phyloP scores from a whole-genome alignment of 768 basidiomycete genomes.

The Boletus pseudo-olivaceus region DNA sequence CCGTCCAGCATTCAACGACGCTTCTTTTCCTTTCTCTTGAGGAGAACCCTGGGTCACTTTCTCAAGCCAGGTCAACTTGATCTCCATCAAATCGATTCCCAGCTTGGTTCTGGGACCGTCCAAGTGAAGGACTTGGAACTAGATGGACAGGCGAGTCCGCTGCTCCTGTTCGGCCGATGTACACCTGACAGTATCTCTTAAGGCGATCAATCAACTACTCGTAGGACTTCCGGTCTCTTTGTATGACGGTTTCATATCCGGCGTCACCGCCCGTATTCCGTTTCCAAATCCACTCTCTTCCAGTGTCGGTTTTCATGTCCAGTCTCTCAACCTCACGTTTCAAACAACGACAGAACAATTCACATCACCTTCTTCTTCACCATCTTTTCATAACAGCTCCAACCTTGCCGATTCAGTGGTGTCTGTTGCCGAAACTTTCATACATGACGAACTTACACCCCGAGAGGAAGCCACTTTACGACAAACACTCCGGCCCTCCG shows the following conservation, averaged over 20 bases:
- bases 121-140: slow-evolving; percentile 83
- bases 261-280: slow-evolving; percentile 75
- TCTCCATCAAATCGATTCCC: slow-evolving; percentile 81
- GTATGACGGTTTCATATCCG: slow-evolving; percentile 67
- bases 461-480: slow-evolving; percentile 69
- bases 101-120: slow-evolving; percentile 87
- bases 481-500: slow-evolving; percentile 59
- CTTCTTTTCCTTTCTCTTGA: slow-evolving; percentile 87
- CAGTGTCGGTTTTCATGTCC: slow-evolving; percentile 64
- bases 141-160: slow-evolving; percentile 59
- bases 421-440: slow-evolving; percentile 81
- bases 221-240: slow-evolving; percentile 63
- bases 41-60: slow-evolving; percentile 78
- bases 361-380: slow-evolving; percentile 7
- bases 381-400: slow-evolving; percentile 18
- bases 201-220: slow-evolving; percentile 81
- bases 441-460: slow-evolving; percentile 75
- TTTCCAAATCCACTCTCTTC: slow-evolving; percentile 83
- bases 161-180: slow-evolving; percentile 3
- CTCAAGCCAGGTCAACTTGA: slow-evolving; percentile 89
- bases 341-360: slow-evolving; percentile 36
- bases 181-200: slow-evolving; percentile 13
- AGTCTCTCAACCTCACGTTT: slow-evolving; percentile 67
- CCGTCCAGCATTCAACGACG: slow-evolving; percentile 77
- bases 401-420: slow-evolving; percentile 77